Evolutionary conservation across 208 protist genomes (phyloP).

Genomic region (Crithidia thermophila): DNA sequence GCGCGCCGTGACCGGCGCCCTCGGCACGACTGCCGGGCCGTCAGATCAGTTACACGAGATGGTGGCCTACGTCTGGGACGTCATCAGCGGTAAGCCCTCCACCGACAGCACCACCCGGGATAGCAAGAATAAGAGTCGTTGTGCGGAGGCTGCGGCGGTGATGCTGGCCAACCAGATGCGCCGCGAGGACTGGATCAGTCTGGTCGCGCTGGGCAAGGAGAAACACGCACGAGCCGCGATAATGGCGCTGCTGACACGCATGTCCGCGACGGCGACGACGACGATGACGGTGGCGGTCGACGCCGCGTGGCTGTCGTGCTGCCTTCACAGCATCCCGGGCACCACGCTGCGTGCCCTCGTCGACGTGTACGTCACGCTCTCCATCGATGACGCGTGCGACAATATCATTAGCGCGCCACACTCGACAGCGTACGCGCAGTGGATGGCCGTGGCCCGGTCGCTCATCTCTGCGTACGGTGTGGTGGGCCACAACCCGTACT

Average conservation of each 20-base stretch:
- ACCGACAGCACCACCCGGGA: neutral
- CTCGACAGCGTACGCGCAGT: too few relatives aligned
- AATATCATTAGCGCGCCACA: too few relatives aligned
- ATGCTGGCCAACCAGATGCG: constrained; percentile 50
- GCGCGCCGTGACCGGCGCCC: constrained; percentile 42
- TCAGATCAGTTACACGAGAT: constrained; percentile 38
- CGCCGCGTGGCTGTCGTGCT: constrained; percentile 49
- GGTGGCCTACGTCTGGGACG: constrained; percentile 46
- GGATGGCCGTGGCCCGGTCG: constrained; percentile 22
- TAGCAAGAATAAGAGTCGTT: neutral
- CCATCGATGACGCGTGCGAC: constrained; percentile 28
- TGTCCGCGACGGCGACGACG: neutral
- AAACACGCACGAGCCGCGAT: constrained; percentile 52
- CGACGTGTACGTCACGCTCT: constrained; percentile 50
- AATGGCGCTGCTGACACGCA: constrained; percentile 51
- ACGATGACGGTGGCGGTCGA: constrained; percentile 3
- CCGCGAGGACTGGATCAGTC: constrained; percentile 60
- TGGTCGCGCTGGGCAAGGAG: constrained; percentile 53
- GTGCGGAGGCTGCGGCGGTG: too few relatives aligned
- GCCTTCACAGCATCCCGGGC: constrained; percentile 45
- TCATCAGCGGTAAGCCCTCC: constrained; percentile 6
- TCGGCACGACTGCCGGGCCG: constrained; percentile 37
- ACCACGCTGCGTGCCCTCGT: constrained; percentile 65
- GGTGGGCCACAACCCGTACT: constrained; percentile 72
- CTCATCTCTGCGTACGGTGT: constrained; percentile 37